Base-by-base conservation (phyloP, 2,329 filamentous ascomycete species). In the Blumeria hordei region DNA sequence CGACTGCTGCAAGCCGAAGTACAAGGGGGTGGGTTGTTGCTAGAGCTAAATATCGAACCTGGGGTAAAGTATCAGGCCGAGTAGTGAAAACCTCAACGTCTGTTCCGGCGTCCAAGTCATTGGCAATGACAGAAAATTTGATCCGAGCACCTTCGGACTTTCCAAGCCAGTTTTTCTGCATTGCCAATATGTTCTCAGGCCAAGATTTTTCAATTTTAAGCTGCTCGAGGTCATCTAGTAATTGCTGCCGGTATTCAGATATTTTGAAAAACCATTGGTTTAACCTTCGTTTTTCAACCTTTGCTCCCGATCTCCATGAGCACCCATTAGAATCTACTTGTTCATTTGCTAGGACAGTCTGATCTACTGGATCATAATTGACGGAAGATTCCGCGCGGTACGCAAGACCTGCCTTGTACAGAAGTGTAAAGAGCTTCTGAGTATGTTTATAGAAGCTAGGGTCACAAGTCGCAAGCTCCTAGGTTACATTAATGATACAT, bases 211-310 rank as follows among this genome's bases (percentile, higher is more conserved):
- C 69, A 59, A 76, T 70, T 11, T 76, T 72, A 37, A 94, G 72
- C 3, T 71, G 67, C 34, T 86, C 77, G 0, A 94, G 72, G 58
- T 86, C 85, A 33, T 79, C 70, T 32, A 93, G 70, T 7, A 94
- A 70, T 3, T 77, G 72, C 55, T 90, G 80, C 58, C 84, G 79
- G 63, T 85, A 92, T 52, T 77, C 76, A 3, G 86, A 90, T 63
- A 92, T 93, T 58, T 80, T 80, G 59, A 94, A 77, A 66, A 93
- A 94, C 88, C 88, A 94, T 67, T 94, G 88, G 68, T 84, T 86
- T 51, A 93, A 71, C 60, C 77, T 77, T 57, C 78, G 72, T 69
- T 88, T 84, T 67, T 92, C 83, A 16, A 93, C 86, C 65, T 83
- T 81, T 53, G 85, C 87, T 9, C 87, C 87, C 1, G 85, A 92